A percentile compares a stretch with the other conserved stretches of the same genome.
These are phyloP conservation scores for Solanum chacoense DNA, from an alignment of 305 asterid species.

Conservation along the genomic window DNA sequence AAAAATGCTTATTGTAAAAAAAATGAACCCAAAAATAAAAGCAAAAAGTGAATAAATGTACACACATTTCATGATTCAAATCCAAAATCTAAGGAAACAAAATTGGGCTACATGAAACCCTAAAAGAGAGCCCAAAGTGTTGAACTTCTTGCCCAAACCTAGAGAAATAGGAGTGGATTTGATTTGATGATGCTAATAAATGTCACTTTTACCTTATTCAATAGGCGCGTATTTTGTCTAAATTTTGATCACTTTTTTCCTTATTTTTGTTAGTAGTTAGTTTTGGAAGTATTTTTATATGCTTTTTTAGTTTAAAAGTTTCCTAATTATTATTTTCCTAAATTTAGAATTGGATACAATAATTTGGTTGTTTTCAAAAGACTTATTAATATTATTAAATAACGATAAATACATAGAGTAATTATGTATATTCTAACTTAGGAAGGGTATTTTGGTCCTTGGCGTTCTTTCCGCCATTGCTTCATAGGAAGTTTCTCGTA, in stretches of 20 bases:
- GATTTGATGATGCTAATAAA: neutral
- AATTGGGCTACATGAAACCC: neutral
- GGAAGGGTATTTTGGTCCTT: neutral
- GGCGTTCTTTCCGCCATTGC: neutral
- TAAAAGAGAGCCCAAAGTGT: neutral
- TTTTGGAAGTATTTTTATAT: neutral
- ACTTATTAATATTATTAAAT: too few species aligned
- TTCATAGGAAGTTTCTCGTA: neutral
- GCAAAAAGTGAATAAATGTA: neutral
- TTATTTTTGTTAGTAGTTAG: neutral
- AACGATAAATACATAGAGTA: too few species aligned
- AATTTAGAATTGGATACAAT: neutral
- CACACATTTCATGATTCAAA: neutral
- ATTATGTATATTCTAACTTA: neutral
- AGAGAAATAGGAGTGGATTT: neutral
- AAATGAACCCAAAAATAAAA: neutral
- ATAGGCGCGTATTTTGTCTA: neutral
- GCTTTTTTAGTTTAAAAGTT: neutral
- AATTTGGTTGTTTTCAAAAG: too few species aligned
- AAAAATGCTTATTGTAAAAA: neutral
- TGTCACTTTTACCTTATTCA: neutral
- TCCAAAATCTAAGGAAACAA: neutral
- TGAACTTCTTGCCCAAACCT: neutral
- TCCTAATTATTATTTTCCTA: neutral
- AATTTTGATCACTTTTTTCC: neutral